Evolutionary conservation across 495 filamentous ascomycete genomes (phyloP).

Genomic region (Oidiodendron maius): DNA sequence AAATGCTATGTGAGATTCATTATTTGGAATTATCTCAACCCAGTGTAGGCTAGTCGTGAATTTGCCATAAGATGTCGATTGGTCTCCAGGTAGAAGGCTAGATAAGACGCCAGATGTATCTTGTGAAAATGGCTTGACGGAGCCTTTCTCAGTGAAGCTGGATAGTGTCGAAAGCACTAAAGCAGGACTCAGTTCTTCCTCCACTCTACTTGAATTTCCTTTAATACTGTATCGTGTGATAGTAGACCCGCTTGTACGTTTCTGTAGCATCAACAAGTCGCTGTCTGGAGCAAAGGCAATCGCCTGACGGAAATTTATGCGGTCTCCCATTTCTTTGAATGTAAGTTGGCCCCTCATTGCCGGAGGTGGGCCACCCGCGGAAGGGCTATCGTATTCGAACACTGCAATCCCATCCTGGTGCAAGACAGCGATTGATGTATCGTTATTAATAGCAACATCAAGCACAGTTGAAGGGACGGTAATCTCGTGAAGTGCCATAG

Average conservation of each 20-base stretch:
- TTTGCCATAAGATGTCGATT: constrained; percentile 11
- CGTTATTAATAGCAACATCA: constrained; percentile 68
- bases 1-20: constrained; percentile 42
- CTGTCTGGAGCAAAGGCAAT: constrained; percentile 12
- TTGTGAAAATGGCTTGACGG: constrained; percentile 13
- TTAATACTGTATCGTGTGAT: constrained; percentile 14
- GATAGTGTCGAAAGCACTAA: constrained; percentile 7
- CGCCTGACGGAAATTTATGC: constrained; percentile 7
- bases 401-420: constrained; percentile 56
- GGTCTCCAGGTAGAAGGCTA: constrained; percentile 5
- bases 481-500: constrained; percentile 82
- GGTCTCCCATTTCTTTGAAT: constrained; percentile 38
- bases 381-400: constrained; percentile 57
- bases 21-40: constrained; percentile 36
- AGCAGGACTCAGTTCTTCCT: constrained; percentile 3
- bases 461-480: constrained; percentile 53
- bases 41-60: constrained; percentile 46
- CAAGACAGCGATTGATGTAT: constrained; percentile 67
- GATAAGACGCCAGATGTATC: constrained; percentile 13
- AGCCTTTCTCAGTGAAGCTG: constrained; percentile 8
- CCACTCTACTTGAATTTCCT: constrained; percentile 18
- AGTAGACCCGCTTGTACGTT: not conserved
- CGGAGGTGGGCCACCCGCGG: constrained; percentile 35
- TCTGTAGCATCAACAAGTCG: constrained; percentile 10
- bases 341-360: constrained; percentile 11